Percentiles rank a stretch among this genome's conserved stretches.
Evolutionary conservation across 2,329 filamentous ascomycete genomes (phyloP).

Genomic region (Sporothrix pallida): DNA sequence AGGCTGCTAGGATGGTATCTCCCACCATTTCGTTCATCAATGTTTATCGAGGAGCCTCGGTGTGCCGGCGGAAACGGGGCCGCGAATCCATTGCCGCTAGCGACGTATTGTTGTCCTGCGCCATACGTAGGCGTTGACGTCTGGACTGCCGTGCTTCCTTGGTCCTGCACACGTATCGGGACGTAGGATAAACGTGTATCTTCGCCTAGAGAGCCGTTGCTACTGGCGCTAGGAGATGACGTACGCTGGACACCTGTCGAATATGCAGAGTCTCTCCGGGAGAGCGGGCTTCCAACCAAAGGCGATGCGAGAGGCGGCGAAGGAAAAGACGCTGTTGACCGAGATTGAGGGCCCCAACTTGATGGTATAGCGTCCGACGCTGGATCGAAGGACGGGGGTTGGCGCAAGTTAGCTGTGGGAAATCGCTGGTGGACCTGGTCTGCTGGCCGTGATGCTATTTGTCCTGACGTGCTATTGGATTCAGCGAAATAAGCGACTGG

Average conservation of each 20-base stretch:
- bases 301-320: slow-evolving; percentile 24
- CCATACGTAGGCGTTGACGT: neutral
- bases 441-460: neutral
- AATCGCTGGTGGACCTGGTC: neutral
- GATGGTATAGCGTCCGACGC: neutral
- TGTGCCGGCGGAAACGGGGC: slow-evolving; percentile 8
- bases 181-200: neutral
- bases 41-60: neutral
- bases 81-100: slow-evolving; percentile 5
- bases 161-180: neutral
- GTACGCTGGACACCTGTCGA: neutral
- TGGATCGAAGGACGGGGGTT: neutral
- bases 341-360: slow-evolving; percentile 9
- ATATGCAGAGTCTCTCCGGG: slow-evolving; percentile 16
- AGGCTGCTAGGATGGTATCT: neutral
- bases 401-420: neutral
- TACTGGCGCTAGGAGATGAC: slow-evolving; percentile 9
- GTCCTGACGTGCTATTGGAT: neutral
- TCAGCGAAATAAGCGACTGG: neutral
- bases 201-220: neutral
- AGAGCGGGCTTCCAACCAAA: neutral
- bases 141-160: neutral
- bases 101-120: neutral
- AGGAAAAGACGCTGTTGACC: slow-evolving; percentile 14
- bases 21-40: neutral